Conservation (phyloP, 345 rosid species). For the Melastoma malabathricum region DNA sequence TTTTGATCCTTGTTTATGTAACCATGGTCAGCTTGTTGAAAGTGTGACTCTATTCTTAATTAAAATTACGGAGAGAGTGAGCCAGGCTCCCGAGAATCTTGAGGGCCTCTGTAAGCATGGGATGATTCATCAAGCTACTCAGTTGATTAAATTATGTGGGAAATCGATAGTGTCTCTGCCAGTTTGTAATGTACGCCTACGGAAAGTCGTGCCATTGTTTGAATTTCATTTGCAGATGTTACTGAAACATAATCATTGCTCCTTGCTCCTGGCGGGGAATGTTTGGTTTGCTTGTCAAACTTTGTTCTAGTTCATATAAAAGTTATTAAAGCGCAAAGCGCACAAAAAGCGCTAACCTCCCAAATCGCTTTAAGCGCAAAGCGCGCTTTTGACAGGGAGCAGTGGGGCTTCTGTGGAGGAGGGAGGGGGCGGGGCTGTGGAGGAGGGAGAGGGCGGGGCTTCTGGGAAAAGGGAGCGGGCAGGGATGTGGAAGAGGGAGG, state of each 20-base stretch:
- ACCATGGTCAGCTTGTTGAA: constrained; percentile 65
- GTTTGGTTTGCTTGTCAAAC: constrained; percentile 75
- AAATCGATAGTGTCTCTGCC: constrained; percentile 70
- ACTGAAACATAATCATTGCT: constrained; percentile 1
- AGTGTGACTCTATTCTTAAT: constrained; percentile 68
- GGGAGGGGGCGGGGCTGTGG: no score
- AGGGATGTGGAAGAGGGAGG: no score
- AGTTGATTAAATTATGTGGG: constrained; percentile 51
- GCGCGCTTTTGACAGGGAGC: no score
- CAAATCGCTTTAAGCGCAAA: no score
- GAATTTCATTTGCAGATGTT: constrained; percentile 1
- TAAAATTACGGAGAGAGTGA: constrained; percentile 58
- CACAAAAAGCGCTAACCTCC: no score
- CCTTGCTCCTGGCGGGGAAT: constrained; percentile 50
- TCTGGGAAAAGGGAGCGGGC: no score
- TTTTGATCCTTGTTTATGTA: constrained; percentile 4
- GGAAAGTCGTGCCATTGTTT: constrained; percentile 7
- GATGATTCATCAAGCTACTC: constrained; percentile 49
- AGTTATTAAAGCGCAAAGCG: no score
- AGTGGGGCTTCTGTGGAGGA: no score
- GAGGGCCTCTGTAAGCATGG: constrained; percentile 73
- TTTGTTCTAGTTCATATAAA: constrained; percentile 53
- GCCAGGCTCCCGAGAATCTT: constrained; percentile 52
- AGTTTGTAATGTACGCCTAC: constrained; percentile 66
- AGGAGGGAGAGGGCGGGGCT: no score